Evolutionary conservation across 2,329 filamentous ascomycete genomes (phyloP).

Genomic region (Fonsecaea erecta): DNA sequence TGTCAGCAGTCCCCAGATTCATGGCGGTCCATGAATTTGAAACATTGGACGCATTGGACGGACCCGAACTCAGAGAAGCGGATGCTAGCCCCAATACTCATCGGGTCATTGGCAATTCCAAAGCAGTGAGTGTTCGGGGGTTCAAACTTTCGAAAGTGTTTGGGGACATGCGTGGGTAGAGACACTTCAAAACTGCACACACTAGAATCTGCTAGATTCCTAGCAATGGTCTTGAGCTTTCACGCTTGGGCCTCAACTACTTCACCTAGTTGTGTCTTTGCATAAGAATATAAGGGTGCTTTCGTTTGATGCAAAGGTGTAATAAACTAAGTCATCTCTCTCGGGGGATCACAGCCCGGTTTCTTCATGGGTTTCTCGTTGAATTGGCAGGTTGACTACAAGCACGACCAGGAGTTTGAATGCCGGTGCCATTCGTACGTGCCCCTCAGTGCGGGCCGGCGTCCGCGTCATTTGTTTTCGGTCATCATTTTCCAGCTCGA

Average conservation of each 20-base stretch:
- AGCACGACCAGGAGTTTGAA: background rate
- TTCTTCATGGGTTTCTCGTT: background rate
- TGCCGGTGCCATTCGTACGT: background rate
- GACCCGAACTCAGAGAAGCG: slow-evolving; percentile 13
- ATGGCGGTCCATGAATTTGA: slow-evolving; percentile 19
- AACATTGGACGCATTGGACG: slow-evolving; percentile 1
- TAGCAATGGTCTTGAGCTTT: background rate
- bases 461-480: background rate
- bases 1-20: slow-evolving; percentile 12
- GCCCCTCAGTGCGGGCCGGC: background rate
- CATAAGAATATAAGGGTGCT: background rate
- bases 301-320: background rate
- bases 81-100: slow-evolving; percentile 20
- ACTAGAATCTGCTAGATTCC: background rate
- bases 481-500: background rate
- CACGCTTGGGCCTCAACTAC: background rate
- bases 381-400: background rate
- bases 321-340: background rate
- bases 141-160: slow-evolving; percentile 9
- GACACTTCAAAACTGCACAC: background rate
- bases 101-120: slow-evolving; percentile 14
- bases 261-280: background rate
- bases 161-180: slow-evolving; percentile 4
- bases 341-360: background rate
- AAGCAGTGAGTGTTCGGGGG: slow-evolving; percentile 10